A percentile compares a stretch with the other conserved stretches of the same genome.
Conservation (phyloP, 805 yeast species). For the Sungouiozyma ichnusensis region DNA sequence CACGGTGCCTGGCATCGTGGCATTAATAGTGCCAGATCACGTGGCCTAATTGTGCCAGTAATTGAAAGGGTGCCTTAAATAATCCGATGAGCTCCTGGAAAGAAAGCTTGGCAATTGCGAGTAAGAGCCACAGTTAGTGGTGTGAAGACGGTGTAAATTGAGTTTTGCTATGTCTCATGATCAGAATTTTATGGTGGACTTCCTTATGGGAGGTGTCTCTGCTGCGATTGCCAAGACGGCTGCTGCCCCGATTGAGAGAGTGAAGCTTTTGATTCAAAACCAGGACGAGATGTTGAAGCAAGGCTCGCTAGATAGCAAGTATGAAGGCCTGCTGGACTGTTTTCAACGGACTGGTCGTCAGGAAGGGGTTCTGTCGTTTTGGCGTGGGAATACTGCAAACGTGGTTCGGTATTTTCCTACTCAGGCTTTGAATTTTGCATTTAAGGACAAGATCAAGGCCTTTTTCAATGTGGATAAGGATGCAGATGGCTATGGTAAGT, state of each 20-base stretch:
- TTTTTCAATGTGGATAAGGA: constrained; percentile 91
- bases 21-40: background rate
- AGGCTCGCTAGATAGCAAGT: constrained; percentile 73
- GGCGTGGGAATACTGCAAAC: constrained; percentile 98
- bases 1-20: no score
- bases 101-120: no score
- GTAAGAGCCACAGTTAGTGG: no score
- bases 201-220: constrained; percentile 95
- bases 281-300: constrained; percentile 95
- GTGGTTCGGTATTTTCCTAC: constrained; percentile 97
- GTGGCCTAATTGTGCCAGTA: background rate
- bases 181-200: constrained; percentile 55
- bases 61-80: background rate
- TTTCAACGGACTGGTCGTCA: constrained; percentile 83
- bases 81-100: background rate
- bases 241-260: constrained; percentile 93
- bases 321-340: constrained; percentile 81
- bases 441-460: constrained; percentile 89
- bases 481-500: constrained; percentile 65
- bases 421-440: constrained; percentile 93
- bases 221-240: constrained; percentile 99
- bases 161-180: background rate
- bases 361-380: constrained; percentile 81
- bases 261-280: constrained; percentile 85
- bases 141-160: no score